A percentile compares a stretch with the other conserved stretches of the same genome.
Evolutionary conservation across 2,329 filamentous ascomycete species (phyloP).

Genomic region (Phaeosphaeria sp.): DNA sequence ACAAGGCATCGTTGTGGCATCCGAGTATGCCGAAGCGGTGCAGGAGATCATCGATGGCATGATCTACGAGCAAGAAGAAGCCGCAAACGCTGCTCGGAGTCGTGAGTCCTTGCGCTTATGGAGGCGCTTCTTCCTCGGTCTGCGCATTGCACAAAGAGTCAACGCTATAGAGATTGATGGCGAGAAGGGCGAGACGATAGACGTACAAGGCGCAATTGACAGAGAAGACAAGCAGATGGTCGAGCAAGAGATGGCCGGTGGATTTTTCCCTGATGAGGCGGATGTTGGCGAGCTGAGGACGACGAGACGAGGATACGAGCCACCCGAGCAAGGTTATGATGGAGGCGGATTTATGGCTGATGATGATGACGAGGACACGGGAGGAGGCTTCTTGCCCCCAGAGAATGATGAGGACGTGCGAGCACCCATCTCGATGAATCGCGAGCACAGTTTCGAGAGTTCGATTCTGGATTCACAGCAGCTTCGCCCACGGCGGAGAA

Average conservation of each 20-base stretch:
- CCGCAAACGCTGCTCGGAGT: constrained; percentile 64
- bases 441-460: constrained; percentile 46
- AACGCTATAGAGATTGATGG: constrained; percentile 58
- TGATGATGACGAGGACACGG: constrained; percentile 9
- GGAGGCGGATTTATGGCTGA: constrained; percentile 30
- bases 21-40: constrained; percentile 75
- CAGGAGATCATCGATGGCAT: constrained; percentile 72
- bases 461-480: constrained; percentile 36
- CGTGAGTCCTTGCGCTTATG: constrained; percentile 62
- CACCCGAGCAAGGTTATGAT: constrained; percentile 12
- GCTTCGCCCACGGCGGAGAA: constrained; percentile 29
- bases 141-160: constrained; percentile 76
- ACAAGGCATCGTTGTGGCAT: constrained; percentile 77
- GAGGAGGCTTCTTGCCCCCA: background rate
- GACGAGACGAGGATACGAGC: constrained; percentile 19
- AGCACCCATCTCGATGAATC: constrained; percentile 23
- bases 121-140: constrained; percentile 65
- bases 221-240: constrained; percentile 34
- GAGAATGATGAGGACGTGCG: background rate
- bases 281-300: constrained; percentile 47
- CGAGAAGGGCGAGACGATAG: constrained; percentile 31
- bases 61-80: constrained; percentile 68
- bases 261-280: constrained; percentile 58
- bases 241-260: constrained; percentile 44
- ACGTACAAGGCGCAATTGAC: constrained; percentile 42